Percentiles rank a stretch among this genome's conserved stretches.
Evolutionary conservation across 495 filamentous ascomycete genomes (phyloP).

Genomic region (Xylaria castorea): DNA sequence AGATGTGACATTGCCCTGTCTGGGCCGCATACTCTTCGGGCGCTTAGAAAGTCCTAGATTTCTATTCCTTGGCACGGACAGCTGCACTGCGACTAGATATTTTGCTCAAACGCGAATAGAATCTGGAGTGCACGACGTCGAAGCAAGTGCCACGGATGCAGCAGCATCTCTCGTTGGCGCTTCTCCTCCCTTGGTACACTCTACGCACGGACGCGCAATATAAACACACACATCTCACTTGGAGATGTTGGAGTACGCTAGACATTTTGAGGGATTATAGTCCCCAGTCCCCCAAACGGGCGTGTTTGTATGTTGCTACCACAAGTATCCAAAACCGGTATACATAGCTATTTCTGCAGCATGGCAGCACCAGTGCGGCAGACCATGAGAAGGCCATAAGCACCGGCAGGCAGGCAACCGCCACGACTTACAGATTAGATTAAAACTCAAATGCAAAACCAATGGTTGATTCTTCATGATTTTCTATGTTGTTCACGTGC

Average conservation of each 20-base stretch:
- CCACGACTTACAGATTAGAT: background rate
- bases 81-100: conserved; percentile 15
- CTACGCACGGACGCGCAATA: conserved; percentile 22
- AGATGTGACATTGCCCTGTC: conserved; percentile 1
- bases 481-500: background rate
- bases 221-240: background rate
- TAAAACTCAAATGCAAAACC: background rate
- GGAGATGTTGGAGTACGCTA: conserved; percentile 8
- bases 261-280: background rate
- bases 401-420: conserved; percentile 21
- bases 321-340: conserved; percentile 4
- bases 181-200: background rate
- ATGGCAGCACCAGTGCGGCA: conserved; percentile 1
- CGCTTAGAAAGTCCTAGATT: conserved; percentile 10
- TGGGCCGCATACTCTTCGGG: conserved; percentile 12
- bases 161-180: conserved; percentile 13
- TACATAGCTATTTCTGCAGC: background rate
- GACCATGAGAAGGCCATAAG: background rate
- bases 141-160: background rate
- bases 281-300: background rate
- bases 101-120: conserved; percentile 6
- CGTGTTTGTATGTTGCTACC: background rate
- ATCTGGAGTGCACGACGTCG: conserved; percentile 7
- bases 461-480: background rate
- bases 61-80: conserved; percentile 21